These are phyloP conservation scores for Evansstolkia leycettana DNA, from an alignment of 495 filamentous ascomycete genomes.

Conservation along the genomic window DNA sequence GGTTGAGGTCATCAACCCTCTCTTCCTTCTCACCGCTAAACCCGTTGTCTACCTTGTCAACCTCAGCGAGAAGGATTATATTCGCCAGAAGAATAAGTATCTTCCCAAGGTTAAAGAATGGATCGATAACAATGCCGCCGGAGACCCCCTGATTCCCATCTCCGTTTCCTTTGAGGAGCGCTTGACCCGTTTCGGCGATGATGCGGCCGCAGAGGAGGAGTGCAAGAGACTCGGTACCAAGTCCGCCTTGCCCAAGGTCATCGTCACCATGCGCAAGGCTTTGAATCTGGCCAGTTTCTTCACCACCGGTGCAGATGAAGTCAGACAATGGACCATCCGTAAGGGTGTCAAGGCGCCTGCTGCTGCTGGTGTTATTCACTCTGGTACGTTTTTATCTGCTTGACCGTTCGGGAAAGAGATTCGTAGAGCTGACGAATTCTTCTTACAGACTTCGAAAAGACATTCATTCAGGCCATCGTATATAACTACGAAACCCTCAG, in stretches of 20 bases:
- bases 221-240: constrained; percentile 81
- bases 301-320: constrained; percentile 93
- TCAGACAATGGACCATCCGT: constrained; percentile 96
- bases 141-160: constrained; percentile 85
- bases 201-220: constrained; percentile 72
- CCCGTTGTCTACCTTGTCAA: constrained; percentile 97
- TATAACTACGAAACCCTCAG: constrained; percentile 71
- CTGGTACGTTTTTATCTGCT: constrained; percentile 20
- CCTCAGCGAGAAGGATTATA: constrained; percentile 91
- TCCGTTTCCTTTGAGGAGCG: constrained; percentile 90
- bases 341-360: constrained; percentile 94
- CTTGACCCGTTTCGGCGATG: constrained; percentile 62
- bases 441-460: constrained; percentile 84
- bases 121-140: constrained; percentile 80
- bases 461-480: constrained; percentile 92
- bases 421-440: not conserved
- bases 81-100: constrained; percentile 99
- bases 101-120: constrained; percentile 83
- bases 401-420: no score
- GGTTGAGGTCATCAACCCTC: constrained; percentile 96
- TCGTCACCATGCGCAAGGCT: constrained; percentile 87
- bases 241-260: constrained; percentile 83
- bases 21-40: constrained; percentile 92
- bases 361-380: constrained; percentile 96
- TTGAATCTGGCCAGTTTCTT: constrained; percentile 90